Base-by-base conservation (phyloP, 2,329 filamentous ascomycete species). In the Aspergillus carbonarius region DNA sequence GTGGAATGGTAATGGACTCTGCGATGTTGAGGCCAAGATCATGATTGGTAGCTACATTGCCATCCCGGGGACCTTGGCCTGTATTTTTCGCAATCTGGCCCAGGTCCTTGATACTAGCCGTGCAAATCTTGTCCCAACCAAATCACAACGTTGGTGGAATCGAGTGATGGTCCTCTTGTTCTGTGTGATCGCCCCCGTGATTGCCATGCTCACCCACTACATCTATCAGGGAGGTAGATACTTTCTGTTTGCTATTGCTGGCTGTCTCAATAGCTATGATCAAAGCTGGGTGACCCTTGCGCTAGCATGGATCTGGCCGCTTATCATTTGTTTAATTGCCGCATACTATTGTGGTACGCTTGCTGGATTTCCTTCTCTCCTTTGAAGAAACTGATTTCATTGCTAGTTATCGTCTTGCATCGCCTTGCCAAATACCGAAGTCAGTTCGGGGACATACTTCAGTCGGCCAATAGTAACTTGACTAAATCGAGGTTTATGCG, bases 1-100 rank as follows among this genome's bases (percentile, higher is more conserved):
- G 81, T 90, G 81, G 80, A 72, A 81, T 58, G 88, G 88, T 4
- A 67, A 70, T 5, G 81, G 80, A 2, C 81, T 88, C 58, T 91
- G 88, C 72, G 88, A 91, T 69, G 74, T 90, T 50, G 80, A 89
- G 64, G 78, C 82, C 55, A 85, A 87, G 61, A 66, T 90, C 34
- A 78, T 82, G 59, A 76, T 83, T 23, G 84, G 82, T 3, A 74
- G 79, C 8, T 78, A 78, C 17, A 77, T 85, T 1, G 84, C 81
- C 1, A 71, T 85, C 15, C 76, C 83, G 3, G 81, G 82, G 8
- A 77, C 81, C 6, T 68, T 86, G 8, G 73, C 80, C 23, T 85
- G 86, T 67, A 83, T 90, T 51, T 82, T 88, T 59, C 80, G 84
- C 49, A 82, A 79, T 48, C 79, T 90, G 15, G 84, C 85, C 12